phyloP scores from a whole-genome alignment of 768 basidiomycete genomes.

The Boletus speciosus region DNA sequence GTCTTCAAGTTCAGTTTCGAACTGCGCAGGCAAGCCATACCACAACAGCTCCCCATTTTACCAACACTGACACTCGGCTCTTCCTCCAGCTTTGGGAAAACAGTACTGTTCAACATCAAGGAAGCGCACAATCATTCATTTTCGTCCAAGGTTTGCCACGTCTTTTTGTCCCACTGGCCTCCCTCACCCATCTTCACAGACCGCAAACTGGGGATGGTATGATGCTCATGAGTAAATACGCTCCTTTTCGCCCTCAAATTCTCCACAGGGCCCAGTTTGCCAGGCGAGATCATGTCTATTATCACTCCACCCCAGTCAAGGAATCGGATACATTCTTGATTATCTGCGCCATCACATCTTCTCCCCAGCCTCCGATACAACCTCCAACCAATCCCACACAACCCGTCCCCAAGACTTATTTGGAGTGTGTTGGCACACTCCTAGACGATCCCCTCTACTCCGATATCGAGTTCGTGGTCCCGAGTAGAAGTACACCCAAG shows the following conservation, averaged over 20 bases:
- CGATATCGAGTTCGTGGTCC: conserved; percentile 78
- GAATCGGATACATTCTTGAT: conserved; percentile 69
- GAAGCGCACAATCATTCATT: conserved; percentile 84
- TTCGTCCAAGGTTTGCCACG: conserved; percentile 53
- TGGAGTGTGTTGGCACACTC: conserved; percentile 70
- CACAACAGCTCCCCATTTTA: background rate
- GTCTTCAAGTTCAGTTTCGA: conserved; percentile 86
- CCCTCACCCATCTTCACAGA: conserved; percentile 38
- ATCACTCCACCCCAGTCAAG: conserved; percentile 48
- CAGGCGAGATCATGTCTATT: conserved; percentile 67
- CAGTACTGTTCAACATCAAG: conserved; percentile 56
- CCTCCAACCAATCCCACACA: conserved; percentile 45
- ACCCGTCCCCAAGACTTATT: conserved; percentile 60
- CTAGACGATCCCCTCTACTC: conserved; percentile 83
- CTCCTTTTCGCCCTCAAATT: background rate
- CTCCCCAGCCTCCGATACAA: conserved; percentile 48
- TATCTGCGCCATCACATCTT: conserved; percentile 72
- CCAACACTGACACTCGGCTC: background rate
- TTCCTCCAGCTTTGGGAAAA: conserved; percentile 41
- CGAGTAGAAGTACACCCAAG: conserved; percentile 38
- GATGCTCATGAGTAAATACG: background rate
- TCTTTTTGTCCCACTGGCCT: background rate
- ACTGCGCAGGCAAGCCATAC: conserved; percentile 53
- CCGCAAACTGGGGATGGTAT: conserved; percentile 88
- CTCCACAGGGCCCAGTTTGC: conserved; percentile 71